Evolutionary conservation across 108 stramenopile genomes (phyloP), one percentile per base, ranked within the genome.

Genomic region (Cylindrotheca fusiformis): DNA sequence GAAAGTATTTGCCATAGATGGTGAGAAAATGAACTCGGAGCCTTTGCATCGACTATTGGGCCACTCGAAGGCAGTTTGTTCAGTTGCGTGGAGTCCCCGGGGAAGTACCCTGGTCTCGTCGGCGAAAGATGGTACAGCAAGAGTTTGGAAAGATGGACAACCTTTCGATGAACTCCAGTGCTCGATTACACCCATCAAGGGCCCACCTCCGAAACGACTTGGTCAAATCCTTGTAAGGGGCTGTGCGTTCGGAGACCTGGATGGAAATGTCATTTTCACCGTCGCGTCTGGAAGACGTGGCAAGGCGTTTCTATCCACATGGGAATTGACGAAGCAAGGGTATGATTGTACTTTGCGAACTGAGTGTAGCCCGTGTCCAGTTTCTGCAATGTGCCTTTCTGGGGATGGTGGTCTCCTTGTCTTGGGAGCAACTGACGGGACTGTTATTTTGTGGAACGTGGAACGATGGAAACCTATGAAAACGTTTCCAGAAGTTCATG

Each of bases 91-190:
- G 59, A 69, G 86, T 50, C 80, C 76, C 21, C 70, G 88, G 1
- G 68, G 63, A 19, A 31, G 52, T 31, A 47, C 72, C 24, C 4
- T 90, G 4, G 67, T 88, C 0, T 77, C 72, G 2, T 80, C 76
- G 41, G 86, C 84, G 58, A 94, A 94, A 75, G 93, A 94, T 72
- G 93, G 93, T 5, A 89, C 89, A 8, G 81, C 81, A 4, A 71
- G 87, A 22, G 69, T 94, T 4, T 94, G 88, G 81, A 57, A 74
- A 27, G 52, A 46, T 4, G 59, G 53, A 18, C 26, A 72, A 21
- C 63, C 63, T 45, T 28, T 80, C 14, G 59, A 54, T 31, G 65
- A 55, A 18, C 41, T 84, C 19, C 66, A 49, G 19, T 84, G 83
- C 59, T 55, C 51, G 41, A 63, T 84, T 25, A 21, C 14, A 18